Evolutionary conservation across 225 moss, liverwort and hornwort species (phyloP).

Genomic region (Physcomitrellopsis africana): DNA sequence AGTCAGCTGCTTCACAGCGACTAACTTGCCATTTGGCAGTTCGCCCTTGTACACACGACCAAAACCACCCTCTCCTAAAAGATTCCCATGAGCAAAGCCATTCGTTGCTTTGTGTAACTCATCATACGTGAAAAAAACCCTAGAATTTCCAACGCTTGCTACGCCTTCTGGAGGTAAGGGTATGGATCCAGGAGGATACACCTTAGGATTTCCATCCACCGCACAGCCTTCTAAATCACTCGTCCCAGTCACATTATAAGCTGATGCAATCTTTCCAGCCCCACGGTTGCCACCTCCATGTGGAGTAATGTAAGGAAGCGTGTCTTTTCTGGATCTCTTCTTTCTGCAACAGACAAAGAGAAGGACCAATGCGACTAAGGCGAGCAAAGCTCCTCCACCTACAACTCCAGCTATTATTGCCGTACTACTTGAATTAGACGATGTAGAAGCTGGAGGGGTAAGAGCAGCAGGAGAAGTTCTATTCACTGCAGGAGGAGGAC

Average conservation of each 20-base stretch:
- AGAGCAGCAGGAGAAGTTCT: background rate
- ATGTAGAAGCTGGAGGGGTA: slow-evolving; percentile 20
- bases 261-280: slow-evolving; percentile 20
- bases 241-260: slow-evolving; percentile 35
- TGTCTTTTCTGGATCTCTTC: slow-evolving; percentile 34
- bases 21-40: slow-evolving; percentile 64
- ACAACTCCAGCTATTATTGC: slow-evolving; percentile 18
- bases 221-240: slow-evolving; percentile 32
- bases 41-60: slow-evolving; percentile 86
- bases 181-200: slow-evolving; percentile 25
- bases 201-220: slow-evolving; percentile 37
- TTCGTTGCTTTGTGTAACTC: slow-evolving; percentile 75
- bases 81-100: slow-evolving; percentile 66
- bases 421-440: background rate
- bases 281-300: slow-evolving; percentile 33
- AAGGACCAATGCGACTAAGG: slow-evolving; percentile 12
- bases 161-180: slow-evolving; percentile 53
- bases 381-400: slow-evolving; percentile 36
- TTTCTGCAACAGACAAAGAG: slow-evolving; percentile 17
- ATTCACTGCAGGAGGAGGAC: background rate
- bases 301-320: slow-evolving; percentile 30
- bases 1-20: slow-evolving; percentile 94
- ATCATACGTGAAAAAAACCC: slow-evolving; percentile 82
- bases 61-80: slow-evolving; percentile 88
- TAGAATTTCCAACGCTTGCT: slow-evolving; percentile 72